phyloP scores from a whole-genome alignment of 1,284 basidiomycete genomes.

The Meripilus lineatus region DNA sequence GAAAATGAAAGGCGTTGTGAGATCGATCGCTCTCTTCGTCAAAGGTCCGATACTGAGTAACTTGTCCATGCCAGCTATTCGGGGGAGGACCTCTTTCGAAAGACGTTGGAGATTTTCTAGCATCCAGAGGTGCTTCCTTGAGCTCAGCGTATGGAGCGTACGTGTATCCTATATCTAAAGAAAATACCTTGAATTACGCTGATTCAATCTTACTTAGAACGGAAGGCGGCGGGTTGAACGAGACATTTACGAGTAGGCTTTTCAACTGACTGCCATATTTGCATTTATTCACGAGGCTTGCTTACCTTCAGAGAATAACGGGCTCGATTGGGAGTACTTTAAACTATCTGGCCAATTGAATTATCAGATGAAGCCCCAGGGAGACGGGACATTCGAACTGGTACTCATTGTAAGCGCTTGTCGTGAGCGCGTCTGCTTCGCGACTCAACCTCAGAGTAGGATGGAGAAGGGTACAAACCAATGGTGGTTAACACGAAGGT shows the following conservation, averaged over 20 bases:
- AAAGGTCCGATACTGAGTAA: not conserved
- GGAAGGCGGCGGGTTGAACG: slow-evolving; percentile 1
- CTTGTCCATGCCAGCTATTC: slow-evolving; percentile 11
- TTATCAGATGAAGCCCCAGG: slow-evolving; percentile 10
- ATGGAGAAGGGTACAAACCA: slow-evolving; percentile 6
- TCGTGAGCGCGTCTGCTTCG: not conserved
- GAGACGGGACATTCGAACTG: slow-evolving; percentile 11
- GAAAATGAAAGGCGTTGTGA: slow-evolving; percentile 14
- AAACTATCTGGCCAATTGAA: slow-evolving; percentile 5
- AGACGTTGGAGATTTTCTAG: slow-evolving; percentile 13
- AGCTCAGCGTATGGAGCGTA: slow-evolving; percentile 15
- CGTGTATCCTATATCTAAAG: slow-evolving; percentile 2
- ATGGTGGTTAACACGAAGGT: slow-evolving; percentile 16
- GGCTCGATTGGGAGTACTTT: slow-evolving; percentile 17
- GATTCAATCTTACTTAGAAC: not conserved
- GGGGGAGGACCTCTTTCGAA: slow-evolving; percentile 17
- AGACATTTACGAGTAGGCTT: slow-evolving; percentile 3
- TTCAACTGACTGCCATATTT: no score
- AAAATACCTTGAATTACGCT: no score
- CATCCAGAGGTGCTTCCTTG: slow-evolving; percentile 10
- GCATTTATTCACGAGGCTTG: no score
- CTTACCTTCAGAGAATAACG: slow-evolving; percentile 7
- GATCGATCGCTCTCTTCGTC: slow-evolving; percentile 2
- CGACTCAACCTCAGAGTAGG: slow-evolving; percentile 1
- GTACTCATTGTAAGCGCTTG: slow-evolving; percentile 10